These are phyloP conservation scores for Debaryomyces nepalensis DNA, from an alignment of 1,139 yeast species.

Conservation along the genomic window DNA sequence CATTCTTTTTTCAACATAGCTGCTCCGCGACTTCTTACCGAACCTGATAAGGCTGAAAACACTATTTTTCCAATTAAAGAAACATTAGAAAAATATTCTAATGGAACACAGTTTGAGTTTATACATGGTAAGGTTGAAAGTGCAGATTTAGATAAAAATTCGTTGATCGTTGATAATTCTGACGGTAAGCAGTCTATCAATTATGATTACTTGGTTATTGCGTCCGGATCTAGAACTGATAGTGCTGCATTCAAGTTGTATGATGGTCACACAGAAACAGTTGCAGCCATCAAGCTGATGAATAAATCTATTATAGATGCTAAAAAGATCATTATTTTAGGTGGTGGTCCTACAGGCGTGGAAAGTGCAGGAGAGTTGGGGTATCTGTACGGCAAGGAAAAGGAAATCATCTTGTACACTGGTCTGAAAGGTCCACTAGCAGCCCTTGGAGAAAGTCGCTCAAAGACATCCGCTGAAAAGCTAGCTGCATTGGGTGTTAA, in stretches of 20 bases:
- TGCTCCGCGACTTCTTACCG: constrained; percentile 38
- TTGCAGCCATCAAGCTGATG: constrained; percentile 22
- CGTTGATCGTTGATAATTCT: constrained; percentile 14
- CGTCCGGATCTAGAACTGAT: constrained; percentile 35
- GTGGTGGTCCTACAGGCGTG: constrained; percentile 50
- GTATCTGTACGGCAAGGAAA: constrained; percentile 20
- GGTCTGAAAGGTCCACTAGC: constrained; percentile 33
- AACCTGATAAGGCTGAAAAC: constrained; percentile 26
- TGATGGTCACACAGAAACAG: constrained; percentile 22
- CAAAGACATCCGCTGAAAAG: constrained; percentile 23
- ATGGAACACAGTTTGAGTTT: constrained; percentile 21
- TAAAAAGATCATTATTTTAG: constrained; percentile 36
- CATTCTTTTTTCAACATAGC: constrained; percentile 27
- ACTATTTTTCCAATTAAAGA: constrained; percentile 25
- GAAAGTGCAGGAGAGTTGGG: constrained; percentile 45
- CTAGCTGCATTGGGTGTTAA: constrained; percentile 30
- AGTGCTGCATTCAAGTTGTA: constrained; percentile 32
- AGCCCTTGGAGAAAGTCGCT: constrained; percentile 19
- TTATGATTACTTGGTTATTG: constrained; percentile 39
- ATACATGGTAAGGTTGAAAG: constrained; percentile 28
- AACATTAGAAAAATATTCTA: constrained; percentile 20
- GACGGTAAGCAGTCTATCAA: constrained; percentile 16
- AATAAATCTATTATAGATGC: constrained; percentile 24
- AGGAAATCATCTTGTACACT: constrained; percentile 32
- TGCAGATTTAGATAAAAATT: constrained; percentile 27